Conservation (phyloP, 148 eudicot species). For the Cornus suecica region DNA sequence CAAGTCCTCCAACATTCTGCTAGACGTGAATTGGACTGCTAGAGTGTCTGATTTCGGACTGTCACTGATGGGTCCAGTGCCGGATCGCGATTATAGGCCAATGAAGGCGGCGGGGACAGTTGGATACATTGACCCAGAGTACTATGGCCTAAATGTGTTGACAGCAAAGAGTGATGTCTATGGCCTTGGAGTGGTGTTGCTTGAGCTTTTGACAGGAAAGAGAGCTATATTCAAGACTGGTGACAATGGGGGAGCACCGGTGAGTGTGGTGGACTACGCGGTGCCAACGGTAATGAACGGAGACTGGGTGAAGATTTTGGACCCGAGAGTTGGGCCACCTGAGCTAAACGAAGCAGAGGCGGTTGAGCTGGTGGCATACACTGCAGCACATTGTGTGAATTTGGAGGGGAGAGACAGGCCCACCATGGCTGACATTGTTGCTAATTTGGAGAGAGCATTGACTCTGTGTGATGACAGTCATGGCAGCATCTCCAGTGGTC, state of each 20-base stretch:
- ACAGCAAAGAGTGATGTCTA: conserved; percentile 96
- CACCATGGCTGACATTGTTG: conserved; percentile 78
- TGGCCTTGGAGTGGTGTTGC: conserved; percentile 86
- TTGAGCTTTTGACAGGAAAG: conserved; percentile 84
- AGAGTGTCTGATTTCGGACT: conserved; percentile 96
- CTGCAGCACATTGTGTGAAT: conserved; percentile 87
- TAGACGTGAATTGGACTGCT: conserved; percentile 83
- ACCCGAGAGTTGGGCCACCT: conserved; percentile 66
- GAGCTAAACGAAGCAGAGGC: conserved; percentile 69
- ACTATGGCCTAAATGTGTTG: conserved; percentile 79
- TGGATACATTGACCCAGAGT: conserved; percentile 97
- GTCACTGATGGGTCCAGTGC: conserved; percentile 69
- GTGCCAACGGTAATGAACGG: conserved; percentile 71
- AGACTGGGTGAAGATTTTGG: conserved; percentile 61
- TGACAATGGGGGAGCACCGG: conserved; percentile 40
- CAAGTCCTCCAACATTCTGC: conserved; percentile 82
- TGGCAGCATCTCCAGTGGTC: conserved; percentile 78
- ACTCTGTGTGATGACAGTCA: conserved; percentile 63
- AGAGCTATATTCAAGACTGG: conserved; percentile 70
- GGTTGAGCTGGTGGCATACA: conserved; percentile 81
- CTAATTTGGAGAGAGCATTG: conserved; percentile 84
- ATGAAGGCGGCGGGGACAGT: conserved; percentile 83
- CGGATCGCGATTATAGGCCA: conserved; percentile 49
- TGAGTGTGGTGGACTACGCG: conserved; percentile 71
- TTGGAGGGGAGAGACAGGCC: conserved; percentile 90